Base-by-base conservation (phyloP, 2,329 filamentous ascomycete genomes). In the Aspergillus sclerotialis region DNA sequence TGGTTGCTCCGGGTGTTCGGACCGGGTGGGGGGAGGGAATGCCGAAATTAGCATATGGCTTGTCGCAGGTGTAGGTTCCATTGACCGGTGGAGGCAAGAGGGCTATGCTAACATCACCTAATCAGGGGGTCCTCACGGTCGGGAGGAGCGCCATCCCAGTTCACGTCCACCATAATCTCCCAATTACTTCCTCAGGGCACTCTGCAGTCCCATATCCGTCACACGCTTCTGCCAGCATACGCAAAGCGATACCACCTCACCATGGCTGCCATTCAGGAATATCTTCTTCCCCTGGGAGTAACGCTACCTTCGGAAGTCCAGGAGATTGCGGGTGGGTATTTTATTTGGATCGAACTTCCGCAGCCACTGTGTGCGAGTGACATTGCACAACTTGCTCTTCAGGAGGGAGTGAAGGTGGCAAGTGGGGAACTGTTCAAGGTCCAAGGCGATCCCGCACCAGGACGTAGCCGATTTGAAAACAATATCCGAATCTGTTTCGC, bases 11-110 rank as follows among this genome's bases (percentile, higher is more conserved):
- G 0, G 92, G 90, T 1, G 63, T 84, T 32, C 73, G 90, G 9
- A 89, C 84, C 0, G 90, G 90, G n/a, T 96, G 89, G 89, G 76
- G 80, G 1, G 87, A 94, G 56, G 82, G 75, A 1, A 80, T 78
- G 5, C 66, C 71, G 33, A 78, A 74, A 46, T 62, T 84, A 37
- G 70, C 72, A 4, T 71, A 70, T 49, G 76, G 72, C 9, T 58
- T 80, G n/a, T 72, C 69, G 26, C 72, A 80, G 60, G 68, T 65
- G 73, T 78, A 65, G 55, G 70, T 51, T 13, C 34, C n/a, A 41
- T n/a, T n/a, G n/a, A n/a, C n/a, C n/a, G n/a, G n/a, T n/a, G n/a
- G n/a, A n/a, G n/a, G n/a, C n/a, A n/a, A n/a, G n/a, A n/a, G n/a
- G n/a, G n/a, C n/a, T n/a, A 34, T 40, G 42, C 46, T 46, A 39